These are phyloP conservation scores for Macrophomina phaseolina DNA, from an alignment of 2,329 filamentous ascomycete species.

Conservation along the genomic window DNA sequence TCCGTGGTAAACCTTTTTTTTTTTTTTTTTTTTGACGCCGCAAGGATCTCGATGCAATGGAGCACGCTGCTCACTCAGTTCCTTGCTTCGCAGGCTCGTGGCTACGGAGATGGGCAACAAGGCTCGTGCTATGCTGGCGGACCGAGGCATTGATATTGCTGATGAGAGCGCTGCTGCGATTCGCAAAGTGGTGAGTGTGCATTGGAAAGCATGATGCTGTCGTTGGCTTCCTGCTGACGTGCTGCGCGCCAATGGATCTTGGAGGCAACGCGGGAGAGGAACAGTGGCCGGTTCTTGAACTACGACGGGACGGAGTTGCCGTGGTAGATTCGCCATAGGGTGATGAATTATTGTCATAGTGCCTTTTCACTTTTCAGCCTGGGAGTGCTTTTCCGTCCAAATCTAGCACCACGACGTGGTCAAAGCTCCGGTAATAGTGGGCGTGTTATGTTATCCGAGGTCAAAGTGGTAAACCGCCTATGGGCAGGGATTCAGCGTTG, in stretches of 20 bases:
- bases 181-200: background rate
- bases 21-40: background rate
- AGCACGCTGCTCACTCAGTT: too few relatives aligned
- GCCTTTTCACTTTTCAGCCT: too few relatives aligned
- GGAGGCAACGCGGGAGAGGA: background rate
- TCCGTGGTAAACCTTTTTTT: slow-evolving; percentile 26
- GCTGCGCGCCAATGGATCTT: background rate
- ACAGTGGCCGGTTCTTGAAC: background rate
- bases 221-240: background rate
- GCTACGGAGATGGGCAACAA: slow-evolving; percentile 2
- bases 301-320: slow-evolving; percentile 1
- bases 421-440: too few relatives aligned
- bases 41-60: too few relatives aligned
- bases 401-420: too few relatives aligned
- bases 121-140: background rate
- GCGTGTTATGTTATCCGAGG: too few relatives aligned
- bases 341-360: background rate
- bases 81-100: background rate
- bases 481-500: too few relatives aligned
- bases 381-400: too few relatives aligned
- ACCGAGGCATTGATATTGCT: background rate
- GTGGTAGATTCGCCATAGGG: background rate
- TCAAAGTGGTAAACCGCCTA: too few relatives aligned
- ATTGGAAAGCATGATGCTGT: background rate
- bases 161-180: background rate